These are phyloP conservation scores for Trichothecium sympodiale DNA, from an alignment of 2,329 filamentous ascomycete genomes.

Conservation along the genomic window DNA sequence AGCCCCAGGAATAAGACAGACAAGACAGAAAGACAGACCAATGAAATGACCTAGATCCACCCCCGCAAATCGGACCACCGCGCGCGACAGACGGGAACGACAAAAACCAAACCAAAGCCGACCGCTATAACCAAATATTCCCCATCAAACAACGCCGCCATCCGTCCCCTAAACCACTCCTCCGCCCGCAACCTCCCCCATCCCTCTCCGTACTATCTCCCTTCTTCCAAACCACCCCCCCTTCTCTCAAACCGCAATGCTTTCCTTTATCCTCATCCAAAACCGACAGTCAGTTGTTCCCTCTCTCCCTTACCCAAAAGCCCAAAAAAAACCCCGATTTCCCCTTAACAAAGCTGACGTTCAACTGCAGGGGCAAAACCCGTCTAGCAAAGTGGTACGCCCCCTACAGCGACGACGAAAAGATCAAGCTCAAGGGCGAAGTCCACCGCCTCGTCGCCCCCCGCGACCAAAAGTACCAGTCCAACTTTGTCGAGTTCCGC, in stretches of 20 bases:
- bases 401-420: constrained; percentile 96
- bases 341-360: neutral
- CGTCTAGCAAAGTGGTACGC: constrained; percentile 98
- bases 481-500: constrained; percentile 95
- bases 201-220: neutral
- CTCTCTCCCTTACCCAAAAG: neutral
- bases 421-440: constrained; percentile 98
- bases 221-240: neutral
- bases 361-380: constrained; percentile 72
- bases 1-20: too few species aligned
- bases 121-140: too few species aligned
- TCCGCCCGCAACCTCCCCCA: too few species aligned
- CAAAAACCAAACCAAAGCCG: too few species aligned
- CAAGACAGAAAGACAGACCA: too few species aligned
- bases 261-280: constrained; percentile 84
- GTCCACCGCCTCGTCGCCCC: constrained; percentile 96
- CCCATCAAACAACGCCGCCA: too few species aligned
- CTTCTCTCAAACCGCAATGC: constrained; percentile 28
- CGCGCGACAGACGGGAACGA: too few species aligned
- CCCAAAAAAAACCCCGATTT: neutral
- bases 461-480: constrained; percentile 98
- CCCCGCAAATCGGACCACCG: too few species aligned
- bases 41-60: too few species aligned
- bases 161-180: too few species aligned
- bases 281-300: constrained; percentile 61